Base-by-base conservation (phyloP, 1,284 basidiomycete species). In the Meripilus lineatus region DNA sequence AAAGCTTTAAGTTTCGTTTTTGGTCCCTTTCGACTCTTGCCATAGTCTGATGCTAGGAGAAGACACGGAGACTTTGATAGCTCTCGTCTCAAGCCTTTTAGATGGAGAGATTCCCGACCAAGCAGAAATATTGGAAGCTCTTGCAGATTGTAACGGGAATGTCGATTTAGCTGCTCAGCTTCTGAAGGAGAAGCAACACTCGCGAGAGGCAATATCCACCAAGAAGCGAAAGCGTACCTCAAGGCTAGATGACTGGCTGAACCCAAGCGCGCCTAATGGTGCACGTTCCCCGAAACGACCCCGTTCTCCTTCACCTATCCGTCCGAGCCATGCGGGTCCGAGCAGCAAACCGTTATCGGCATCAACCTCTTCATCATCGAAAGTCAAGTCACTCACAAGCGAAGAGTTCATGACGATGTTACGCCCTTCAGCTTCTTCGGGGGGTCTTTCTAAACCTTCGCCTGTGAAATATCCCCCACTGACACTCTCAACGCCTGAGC, bases 51-150 rank as follows among this genome's bases (percentile, higher is more conserved):
- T n/a, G n/a, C n/a, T n/a, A n/a, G n/a, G n/a, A 11, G 57, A 60
- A 21, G 85, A 89, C 60, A 89, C 83, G 0, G 86, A 89, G 21
- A 76, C 68, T 2, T 68, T 87, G 30, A 67, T 89, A 38, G 84
- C 77, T 10, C 66, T 86, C 43, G 74, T 87, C 15, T 65, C 69
- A 17, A 89, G 84, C 57, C 65, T 85, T 5, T 58, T 88, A 5
- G 61, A 68, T 11, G 55, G 59, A 23, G 56, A 64, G 15, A 46
- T 54, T 4, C 62, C 65, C 6, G 61, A 67, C 23, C 63, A 70
- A 26, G 57, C 65, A 25, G 52, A 58, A 5, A 69, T 88, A 5
- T 62, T 90, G 5, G 75, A 84, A 38, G 75, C 84, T 0, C 71
- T 93, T 3, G 66, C 81, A 4, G 58, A 70, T 37, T 69, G 68